These are phyloP conservation scores for Eucalyptus marginata DNA, from an alignment of 345 rosid genomes.

Conservation along the genomic window DNA sequence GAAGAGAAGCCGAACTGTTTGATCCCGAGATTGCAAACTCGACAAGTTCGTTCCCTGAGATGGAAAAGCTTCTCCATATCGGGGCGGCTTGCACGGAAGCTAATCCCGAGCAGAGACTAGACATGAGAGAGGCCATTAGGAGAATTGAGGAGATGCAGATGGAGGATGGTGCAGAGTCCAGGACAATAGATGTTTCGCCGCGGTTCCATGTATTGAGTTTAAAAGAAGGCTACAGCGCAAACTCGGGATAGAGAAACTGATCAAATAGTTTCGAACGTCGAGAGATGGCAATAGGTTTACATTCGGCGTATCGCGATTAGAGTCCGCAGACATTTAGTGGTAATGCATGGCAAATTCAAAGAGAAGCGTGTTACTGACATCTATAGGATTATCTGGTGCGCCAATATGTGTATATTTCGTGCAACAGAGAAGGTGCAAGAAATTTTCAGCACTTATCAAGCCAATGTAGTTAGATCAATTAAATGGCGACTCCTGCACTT, in stretches of 20 bases:
- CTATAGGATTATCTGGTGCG: neutral
- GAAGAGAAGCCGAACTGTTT: slow-evolving; percentile 36
- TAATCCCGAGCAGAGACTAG: slow-evolving; percentile 31
- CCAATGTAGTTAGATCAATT: neutral
- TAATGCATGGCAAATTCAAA: neutral
- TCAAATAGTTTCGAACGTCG: neutral
- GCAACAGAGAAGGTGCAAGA: neutral
- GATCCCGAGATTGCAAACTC: slow-evolving; percentile 50
- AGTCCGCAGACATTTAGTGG: neutral
- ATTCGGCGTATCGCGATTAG: neutral
- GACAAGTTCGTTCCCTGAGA: slow-evolving; percentile 5
- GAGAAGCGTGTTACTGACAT: neutral
- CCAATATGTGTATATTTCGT: neutral
- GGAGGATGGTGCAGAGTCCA: slow-evolving; percentile 10
- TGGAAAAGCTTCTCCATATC: slow-evolving; percentile 39
- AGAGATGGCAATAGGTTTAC: neutral
- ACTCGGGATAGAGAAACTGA: neutral
- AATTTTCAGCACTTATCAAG: neutral
- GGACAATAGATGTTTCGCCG: neutral
- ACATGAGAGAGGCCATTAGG: slow-evolving; percentile 37
- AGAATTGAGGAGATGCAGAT: slow-evolving; percentile 28
- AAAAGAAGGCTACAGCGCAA: slow-evolving; percentile 14
- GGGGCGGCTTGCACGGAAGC: slow-evolving; percentile 43
- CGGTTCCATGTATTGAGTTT: neutral
- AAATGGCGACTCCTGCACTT: neutral